Conservation (phyloP, 306 rosid species). For the Prunus mume region DNA sequence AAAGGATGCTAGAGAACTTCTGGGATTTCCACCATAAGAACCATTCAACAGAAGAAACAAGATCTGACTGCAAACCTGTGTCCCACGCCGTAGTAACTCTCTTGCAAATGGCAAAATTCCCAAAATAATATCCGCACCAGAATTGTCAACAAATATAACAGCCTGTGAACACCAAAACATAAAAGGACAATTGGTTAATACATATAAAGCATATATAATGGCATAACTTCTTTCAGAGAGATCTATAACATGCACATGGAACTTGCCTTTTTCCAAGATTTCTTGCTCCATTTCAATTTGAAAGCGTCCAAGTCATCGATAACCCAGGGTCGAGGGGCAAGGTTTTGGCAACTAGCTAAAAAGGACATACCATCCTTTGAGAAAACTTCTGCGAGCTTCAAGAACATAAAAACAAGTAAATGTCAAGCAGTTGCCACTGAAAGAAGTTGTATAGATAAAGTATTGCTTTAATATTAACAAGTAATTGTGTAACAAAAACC, state of each 20-base stretch:
- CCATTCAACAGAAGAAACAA: conserved; percentile 12
- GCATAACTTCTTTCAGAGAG: conserved; percentile 6
- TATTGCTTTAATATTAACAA: background rate
- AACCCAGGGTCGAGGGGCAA: conserved; percentile 96
- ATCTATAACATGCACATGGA: background rate
- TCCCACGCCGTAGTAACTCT: conserved; percentile 82
- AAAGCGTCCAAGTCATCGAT: conserved; percentile 86
- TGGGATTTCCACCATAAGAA: background rate
- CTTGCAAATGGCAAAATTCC: conserved; percentile 96
- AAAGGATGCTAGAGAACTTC: background rate
- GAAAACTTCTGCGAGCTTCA: conserved; percentile 96
- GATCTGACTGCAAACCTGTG: conserved; percentile 58
- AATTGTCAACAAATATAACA: conserved; percentile 90
- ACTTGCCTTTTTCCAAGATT: conserved; percentile 86
- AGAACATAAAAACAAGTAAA: conserved; percentile 28
- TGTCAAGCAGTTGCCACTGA: conserved; percentile 7
- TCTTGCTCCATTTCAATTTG: conserved; percentile 79
- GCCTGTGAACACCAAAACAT: conserved; percentile 42
- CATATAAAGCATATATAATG: conserved; percentile 17
- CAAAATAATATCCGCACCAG: conserved; percentile 94
- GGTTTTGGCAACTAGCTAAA: conserved; percentile 84
- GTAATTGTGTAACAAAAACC: background rate
- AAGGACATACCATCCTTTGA: conserved; percentile 94
- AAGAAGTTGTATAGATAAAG: conserved; percentile 4
- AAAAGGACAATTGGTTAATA: conserved; percentile 25